Base-by-base conservation (phyloP, 2,329 filamentous ascomycete species). In the Rhinocladiella similis region DNA sequence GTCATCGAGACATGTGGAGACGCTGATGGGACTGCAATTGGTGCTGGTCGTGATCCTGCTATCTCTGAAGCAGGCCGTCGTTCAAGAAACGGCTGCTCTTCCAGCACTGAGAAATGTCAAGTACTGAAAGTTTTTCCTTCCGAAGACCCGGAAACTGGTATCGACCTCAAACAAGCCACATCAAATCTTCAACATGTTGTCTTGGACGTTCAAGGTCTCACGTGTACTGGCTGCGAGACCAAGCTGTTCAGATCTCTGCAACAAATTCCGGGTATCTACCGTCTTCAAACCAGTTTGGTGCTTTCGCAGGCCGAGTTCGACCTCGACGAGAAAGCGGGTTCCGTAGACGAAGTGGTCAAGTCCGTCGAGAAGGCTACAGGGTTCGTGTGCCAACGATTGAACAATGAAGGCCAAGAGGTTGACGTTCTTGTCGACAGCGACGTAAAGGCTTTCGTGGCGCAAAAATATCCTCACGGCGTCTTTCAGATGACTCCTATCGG, bases 161-260 rank as follows among this genome's bases (percentile, higher is more conserved):
- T 25, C 4, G 22, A 25, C 22, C 22, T 25, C n/a, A 10, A 38
- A 16, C 12, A 38, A 10, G 10, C 4, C 35, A 3, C 35, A 14
- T 38, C n/a, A 10, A 16, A 13, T 16, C 13, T 60, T 3, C 81
- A 88, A 55, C 83, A 83, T 63, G 73, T 89, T 9, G 69, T 83
- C 16, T 73, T 90, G 13, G 80, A 74, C 45, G 79, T 90, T 25
- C 76, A 79, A 6, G 87, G 88, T 1, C 86, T 91, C 83, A 90
- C 85, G 1, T 91, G 88, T 62, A 84, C 84, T 0, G 87, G 87
- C 1, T 91, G 88, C 68, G 86, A 88, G 65, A 84, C 78, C 1
- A 87, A 88, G 62, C 77, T 91, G 50, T 65, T 73, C 18, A 73
- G 82, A 50, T 76, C 80, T 0, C 73, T 90, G 0, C 71, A 67